Base-by-base conservation (phyloP, 2,329 filamentous ascomycete species). In the Microsporum ferrugineum region DNA sequence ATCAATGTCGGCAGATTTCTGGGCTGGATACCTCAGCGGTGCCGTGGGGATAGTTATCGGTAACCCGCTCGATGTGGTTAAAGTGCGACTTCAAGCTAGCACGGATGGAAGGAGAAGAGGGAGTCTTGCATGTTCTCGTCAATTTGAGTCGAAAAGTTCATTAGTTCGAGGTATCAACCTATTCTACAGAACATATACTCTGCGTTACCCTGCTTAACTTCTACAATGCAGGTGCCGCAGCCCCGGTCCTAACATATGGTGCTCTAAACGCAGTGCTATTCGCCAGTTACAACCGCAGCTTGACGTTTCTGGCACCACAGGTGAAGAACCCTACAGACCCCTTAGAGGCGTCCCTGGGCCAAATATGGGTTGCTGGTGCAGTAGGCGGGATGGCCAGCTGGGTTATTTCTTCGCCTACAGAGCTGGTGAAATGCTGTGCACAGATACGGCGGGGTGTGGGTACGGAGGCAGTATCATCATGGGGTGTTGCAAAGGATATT, bases 251-350 rank as follows among this genome's bases (percentile, higher is more conserved):
- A 3, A 89, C 89, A 66, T 96, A 96, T 74, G 92, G 92, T 64
- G 90, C 89, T 23, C 82, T 97, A 63, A 96, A 96, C 71, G 91
- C 90, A 43, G 78, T 96, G 14, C 84, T 96, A 23, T 96, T 96
- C 75, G 84, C 92, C 66, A 86, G 88, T 1, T 97, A 96, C 77
- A 96, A 96, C 72, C 87, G 89, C 62, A 86, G 86, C n/a, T 83
- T 92, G 68, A 78, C 79, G 27, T 73, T 84, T 14, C 76, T 96
- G 31, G 72, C 74, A 60, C 73, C 70, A 10, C 71, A 73, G 4
- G 68, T 77, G 8, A 68, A 70, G 14, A 75, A 78, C 34, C 76
- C 79, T 5, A 77, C 75, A 27, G 74, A 76, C 55, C 75, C 75
- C 7, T 69, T 67, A 34, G 72, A 71, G n/a, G 70, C 73, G 41